Conservation (phyloP, 2,329 filamentous ascomycete genomes). For the Paecilomyces dactylethromorphus region DNA sequence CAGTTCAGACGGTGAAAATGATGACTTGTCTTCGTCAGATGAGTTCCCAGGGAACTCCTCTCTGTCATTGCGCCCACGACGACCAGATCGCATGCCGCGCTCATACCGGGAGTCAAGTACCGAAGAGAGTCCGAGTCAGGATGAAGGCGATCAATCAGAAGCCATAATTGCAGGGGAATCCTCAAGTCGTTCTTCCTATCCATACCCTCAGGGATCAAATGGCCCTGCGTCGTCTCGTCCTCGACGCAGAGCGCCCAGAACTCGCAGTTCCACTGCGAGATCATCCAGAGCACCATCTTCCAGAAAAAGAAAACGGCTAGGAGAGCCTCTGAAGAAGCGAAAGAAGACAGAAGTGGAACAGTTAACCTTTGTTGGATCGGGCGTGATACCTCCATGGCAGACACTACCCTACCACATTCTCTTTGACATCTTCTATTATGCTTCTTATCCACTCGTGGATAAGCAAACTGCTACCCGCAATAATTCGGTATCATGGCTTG, state of each 20-base stretch:
- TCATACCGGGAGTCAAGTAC: conserved; percentile 31
- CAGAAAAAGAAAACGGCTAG: conserved; percentile 10
- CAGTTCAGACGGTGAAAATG: conserved; percentile 21
- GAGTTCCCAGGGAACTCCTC: conserved; percentile 6
- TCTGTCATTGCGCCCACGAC: conserved; percentile 24
- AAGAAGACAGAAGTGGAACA: conserved; percentile 14
- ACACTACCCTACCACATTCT: conserved; percentile 64
- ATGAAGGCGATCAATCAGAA: conserved; percentile 7
- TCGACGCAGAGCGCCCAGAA: conserved; percentile 12
- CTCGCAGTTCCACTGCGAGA: conserved; percentile 13
- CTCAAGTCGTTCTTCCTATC: conserved; percentile 2
- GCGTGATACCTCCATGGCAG: conserved; percentile 50
- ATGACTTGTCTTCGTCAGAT: conserved; percentile 8
- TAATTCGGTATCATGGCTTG: conserved; percentile 50
- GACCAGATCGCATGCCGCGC: conserved; percentile 15
- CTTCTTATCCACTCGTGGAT: conserved; percentile 52
- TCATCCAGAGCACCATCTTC: conserved; percentile 12
- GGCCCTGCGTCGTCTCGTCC: conserved; percentile 4
- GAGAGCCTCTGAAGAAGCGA: conserved; percentile 19
- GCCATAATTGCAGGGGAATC: conserved; percentile 7
- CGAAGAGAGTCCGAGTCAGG: conserved; percentile 18
- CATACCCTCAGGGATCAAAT: conserved; percentile 5
- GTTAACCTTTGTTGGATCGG: conserved; percentile 12
- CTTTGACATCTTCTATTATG: conserved; percentile 62
- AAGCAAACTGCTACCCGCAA: conserved; percentile 16